phyloP scores from a whole-genome alignment of 768 basidiomycete species.

The Strobilomyces echinocephalus region DNA sequence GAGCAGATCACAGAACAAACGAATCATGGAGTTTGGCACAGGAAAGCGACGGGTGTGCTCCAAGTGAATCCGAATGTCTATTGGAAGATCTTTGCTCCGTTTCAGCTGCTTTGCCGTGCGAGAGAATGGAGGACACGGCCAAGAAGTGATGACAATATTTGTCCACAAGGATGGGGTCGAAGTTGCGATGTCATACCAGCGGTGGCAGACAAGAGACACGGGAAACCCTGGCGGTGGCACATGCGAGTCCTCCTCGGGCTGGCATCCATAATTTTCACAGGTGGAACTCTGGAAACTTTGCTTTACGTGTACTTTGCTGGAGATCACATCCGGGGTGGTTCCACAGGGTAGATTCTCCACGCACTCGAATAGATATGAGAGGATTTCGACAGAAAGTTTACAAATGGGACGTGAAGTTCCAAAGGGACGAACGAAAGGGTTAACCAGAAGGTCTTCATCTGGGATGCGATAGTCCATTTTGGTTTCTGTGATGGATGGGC shows the following conservation, averaged over 20 bases:
- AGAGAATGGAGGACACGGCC: too few relatives aligned
- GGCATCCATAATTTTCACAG: too few relatives aligned
- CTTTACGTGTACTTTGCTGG: too few relatives aligned
- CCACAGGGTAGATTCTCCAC: background rate
- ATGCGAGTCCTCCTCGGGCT: too few relatives aligned
- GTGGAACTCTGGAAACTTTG: too few relatives aligned
- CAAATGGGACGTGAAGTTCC: background rate
- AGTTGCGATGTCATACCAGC: background rate
- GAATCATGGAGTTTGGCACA: background rate
- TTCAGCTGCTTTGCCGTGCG: background rate
- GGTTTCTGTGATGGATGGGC: too few relatives aligned
- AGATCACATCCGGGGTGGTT: too few relatives aligned
- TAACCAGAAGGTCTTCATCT: too few relatives aligned
- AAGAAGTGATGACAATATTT: background rate
- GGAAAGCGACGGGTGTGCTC: background rate
- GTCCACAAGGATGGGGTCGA: background rate
- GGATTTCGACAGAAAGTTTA: background rate
- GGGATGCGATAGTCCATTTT: too few relatives aligned
- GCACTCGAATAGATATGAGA: background rate
- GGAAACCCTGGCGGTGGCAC: background rate
- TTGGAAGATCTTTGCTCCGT: background rate
- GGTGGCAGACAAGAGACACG: too few relatives aligned
- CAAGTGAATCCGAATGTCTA: background rate
- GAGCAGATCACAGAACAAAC: background rate
- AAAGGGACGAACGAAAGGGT: background rate